These are phyloP conservation scores for Hydnomerulius pinastri DNA, from an alignment of 768 basidiomycete species.

Conservation along the genomic window DNA sequence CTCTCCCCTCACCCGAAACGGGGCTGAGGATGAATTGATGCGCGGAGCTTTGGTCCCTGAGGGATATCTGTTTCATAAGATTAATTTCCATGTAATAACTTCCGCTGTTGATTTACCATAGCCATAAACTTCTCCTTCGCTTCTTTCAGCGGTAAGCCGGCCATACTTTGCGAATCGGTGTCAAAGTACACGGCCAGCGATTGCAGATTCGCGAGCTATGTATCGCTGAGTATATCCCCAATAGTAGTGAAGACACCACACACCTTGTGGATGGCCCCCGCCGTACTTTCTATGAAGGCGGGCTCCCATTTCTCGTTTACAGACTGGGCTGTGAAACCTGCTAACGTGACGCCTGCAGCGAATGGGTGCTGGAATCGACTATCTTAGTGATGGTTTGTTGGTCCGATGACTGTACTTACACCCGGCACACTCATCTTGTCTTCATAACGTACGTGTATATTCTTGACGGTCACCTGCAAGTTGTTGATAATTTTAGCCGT, in stretches of 20 bases:
- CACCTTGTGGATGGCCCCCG: slow-evolving; percentile 89
- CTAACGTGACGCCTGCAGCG: slow-evolving; percentile 85
- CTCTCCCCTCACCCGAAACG: slow-evolving; percentile 92
- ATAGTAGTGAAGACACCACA: slow-evolving; percentile 1
- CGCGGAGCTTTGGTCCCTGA: slow-evolving; percentile 38
- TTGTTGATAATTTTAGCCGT: slow-evolving; percentile 93
- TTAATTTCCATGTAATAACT: slow-evolving; percentile 10
- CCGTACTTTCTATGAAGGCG: slow-evolving; percentile 89
- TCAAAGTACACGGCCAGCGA: slow-evolving; percentile 94
- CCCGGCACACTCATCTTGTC: slow-evolving; percentile 93
- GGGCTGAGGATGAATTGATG: slow-evolving; percentile 97
- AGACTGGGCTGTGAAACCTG: slow-evolving; percentile 85
- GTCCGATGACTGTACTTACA: slow-evolving; percentile 47
- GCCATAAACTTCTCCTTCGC: slow-evolving; percentile 72
- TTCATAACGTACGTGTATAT: slow-evolving; percentile 96
- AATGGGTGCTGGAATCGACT: slow-evolving; percentile 76
- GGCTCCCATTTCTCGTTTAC: slow-evolving; percentile 87
- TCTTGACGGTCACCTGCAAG: slow-evolving; percentile 91
- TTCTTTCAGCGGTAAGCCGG: slow-evolving; percentile 62
- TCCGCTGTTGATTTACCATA: slow-evolving; percentile 48
- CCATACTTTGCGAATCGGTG: slow-evolving; percentile 83
- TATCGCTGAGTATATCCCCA: slow-evolving; percentile 4
- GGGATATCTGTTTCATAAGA: slow-evolving; percentile 46
- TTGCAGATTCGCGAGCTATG: slow-evolving; percentile 78
- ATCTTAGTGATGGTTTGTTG: background rate